phyloP scores from a whole-genome alignment of 2,329 filamentous ascomycete genomes.

The Fusarium keratoplasticum region DNA sequence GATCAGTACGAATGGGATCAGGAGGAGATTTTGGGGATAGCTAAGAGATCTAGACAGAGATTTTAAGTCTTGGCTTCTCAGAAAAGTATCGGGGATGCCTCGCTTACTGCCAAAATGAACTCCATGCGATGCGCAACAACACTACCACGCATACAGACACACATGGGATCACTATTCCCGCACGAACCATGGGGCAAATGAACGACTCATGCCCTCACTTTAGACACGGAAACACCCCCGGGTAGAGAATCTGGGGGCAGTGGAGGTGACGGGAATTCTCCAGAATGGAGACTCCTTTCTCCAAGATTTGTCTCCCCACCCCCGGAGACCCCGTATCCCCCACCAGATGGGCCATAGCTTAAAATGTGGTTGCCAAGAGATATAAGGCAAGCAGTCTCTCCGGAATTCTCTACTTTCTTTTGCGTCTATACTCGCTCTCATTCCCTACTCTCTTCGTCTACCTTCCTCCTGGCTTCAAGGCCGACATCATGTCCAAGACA shows the following conservation, averaged over 20 bases:
- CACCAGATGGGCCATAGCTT: not conserved
- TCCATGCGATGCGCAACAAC: not conserved
- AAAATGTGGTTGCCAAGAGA: not conserved
- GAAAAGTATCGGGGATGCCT: not conserved
- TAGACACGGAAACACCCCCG: no score
- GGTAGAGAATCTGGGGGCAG: not conserved
- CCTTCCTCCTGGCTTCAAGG: not conserved
- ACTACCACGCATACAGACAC: not conserved
- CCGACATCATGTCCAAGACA: not conserved
- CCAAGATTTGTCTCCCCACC: not conserved
- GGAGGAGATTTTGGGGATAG: not conserved
- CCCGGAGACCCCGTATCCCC: not conserved
- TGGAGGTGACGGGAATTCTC: not conserved
- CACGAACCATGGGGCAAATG: not conserved
- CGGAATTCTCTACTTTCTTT: not conserved
- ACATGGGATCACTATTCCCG: not conserved
- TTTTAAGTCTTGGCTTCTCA: not conserved
- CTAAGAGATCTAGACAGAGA: not conserved
- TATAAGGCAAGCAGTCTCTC: not conserved
- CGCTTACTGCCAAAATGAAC: not conserved
- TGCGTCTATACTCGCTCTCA: not conserved
- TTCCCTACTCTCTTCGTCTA: not conserved
- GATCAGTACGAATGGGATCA: not conserved
- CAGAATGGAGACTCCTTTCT: not conserved
- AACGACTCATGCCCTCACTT: not conserved